phyloP scores from a whole-genome alignment of 192 early-diverging fungal genomes.

The Coemansia brasiliensis region DNA sequence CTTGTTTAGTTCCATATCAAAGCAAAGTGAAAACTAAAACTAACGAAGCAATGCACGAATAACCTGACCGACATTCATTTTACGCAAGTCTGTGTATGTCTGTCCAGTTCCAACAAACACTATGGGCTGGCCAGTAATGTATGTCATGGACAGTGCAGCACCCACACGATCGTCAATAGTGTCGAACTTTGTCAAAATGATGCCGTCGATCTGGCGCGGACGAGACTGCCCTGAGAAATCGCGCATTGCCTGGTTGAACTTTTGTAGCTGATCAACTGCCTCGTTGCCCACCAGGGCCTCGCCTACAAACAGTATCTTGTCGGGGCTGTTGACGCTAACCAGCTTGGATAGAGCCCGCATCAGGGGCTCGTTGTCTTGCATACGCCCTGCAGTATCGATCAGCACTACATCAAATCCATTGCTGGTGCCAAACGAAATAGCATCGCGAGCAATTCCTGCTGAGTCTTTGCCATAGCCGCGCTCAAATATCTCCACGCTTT shows the following conservation, averaged over 20 bases:
- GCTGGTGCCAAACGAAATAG: conserved; percentile 73
- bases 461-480: conserved; percentile 97
- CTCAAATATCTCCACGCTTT: conserved; percentile 85
- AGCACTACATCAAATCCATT: conserved; percentile 87
- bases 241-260: conserved; percentile 92
- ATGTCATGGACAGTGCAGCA: conserved; percentile 94
- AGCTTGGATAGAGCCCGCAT: conserved; percentile 96
- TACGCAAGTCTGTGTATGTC: conserved; percentile 93
- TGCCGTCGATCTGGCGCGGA: conserved; percentile 92
- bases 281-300: conserved; percentile 97
- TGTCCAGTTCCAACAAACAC: conserved; percentile 97
- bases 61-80: conserved; percentile 77
- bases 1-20: not conserved
- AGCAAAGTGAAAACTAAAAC: not conserved
- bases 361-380: conserved; percentile 98
- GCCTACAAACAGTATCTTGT: conserved; percentile 97
- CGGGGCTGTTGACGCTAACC: conserved; percentile 85
- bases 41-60: conserved; percentile 63
- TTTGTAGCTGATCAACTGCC: conserved; percentile 92
- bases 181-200: conserved; percentile 96
- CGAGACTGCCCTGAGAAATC: conserved; percentile 81
- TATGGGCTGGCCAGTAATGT: conserved; percentile 92
- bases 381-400: conserved; percentile 94
- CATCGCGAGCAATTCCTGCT: conserved; percentile 93
- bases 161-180: conserved; percentile 97